phyloP scores from a whole-genome alignment of 2,329 filamentous ascomycete genomes.

The Fusarium sp. region DNA sequence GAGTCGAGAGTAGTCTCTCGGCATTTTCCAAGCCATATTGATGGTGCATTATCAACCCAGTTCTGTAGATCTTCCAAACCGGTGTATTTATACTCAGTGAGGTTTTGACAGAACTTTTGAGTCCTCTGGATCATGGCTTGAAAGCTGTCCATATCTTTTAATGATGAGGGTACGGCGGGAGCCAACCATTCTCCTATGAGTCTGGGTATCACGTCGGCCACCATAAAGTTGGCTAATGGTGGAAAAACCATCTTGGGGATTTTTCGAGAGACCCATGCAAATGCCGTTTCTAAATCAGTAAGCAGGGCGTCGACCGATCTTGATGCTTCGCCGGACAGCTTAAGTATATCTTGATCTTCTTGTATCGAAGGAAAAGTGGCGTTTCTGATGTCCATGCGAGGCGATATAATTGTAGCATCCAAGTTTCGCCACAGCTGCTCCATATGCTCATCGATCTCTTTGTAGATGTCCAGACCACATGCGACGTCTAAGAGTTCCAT shows the following conservation, averaged over 20 bases:
- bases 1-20: conserved; percentile 81
- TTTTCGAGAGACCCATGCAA: conserved; percentile 63
- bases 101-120: conserved; percentile 69
- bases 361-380: conserved; percentile 54
- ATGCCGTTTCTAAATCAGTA: conserved; percentile 62
- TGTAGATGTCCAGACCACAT: conserved; percentile 67
- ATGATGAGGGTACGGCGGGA: conserved; percentile 77
- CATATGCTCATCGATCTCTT: conserved; percentile 70
- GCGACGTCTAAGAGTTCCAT: conserved; percentile 66
- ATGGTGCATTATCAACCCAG: conserved; percentile 84
- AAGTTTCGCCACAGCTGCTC: conserved; percentile 71
- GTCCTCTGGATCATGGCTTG: conserved; percentile 75
- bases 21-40: conserved; percentile 86
- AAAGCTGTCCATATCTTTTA: conserved; percentile 77
- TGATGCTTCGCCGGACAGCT: conserved; percentile 56
- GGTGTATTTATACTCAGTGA: conserved; percentile 73
- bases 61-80: conserved; percentile 72
- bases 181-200: conserved; percentile 82
- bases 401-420: conserved; percentile 69
- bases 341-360: conserved; percentile 56
- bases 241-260: conserved; percentile 66
- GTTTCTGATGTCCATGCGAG: conserved; percentile 62
- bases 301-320: conserved; percentile 63
- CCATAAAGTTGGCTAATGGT: conserved; percentile 74
- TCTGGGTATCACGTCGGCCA: conserved; percentile 74